Base-by-base conservation (phyloP, 2,329 filamentous ascomycete genomes). In the Alternaria brassicae region DNA sequence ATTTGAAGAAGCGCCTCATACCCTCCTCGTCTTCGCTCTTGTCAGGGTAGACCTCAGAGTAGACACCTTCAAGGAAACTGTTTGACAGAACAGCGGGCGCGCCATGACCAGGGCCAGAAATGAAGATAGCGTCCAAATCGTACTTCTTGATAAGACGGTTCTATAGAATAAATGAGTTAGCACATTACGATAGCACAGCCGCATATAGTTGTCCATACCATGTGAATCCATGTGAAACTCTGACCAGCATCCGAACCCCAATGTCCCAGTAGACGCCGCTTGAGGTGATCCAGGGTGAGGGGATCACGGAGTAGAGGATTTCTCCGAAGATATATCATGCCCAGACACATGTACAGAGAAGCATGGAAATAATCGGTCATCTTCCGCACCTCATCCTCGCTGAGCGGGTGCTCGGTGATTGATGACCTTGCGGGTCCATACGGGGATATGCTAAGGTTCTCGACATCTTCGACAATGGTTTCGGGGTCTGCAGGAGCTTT, bases 141-240 rank as follows among this genome's bases (percentile, higher is more conserved):
- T 92, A 90, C 78, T 92, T 93, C 77, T 90, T 92, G 82, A 93
- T 92, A 59, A 93, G 80, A 32, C 90, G 88, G 78, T 93, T 93
- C 61, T 63, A 28, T 17, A 4, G 13, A 28, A 21, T 23, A 10
- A 15, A 10, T 19, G 1, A 28, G 13, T 58, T 40, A 52, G 48
- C 17, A 8, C 15, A 8, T 30, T 15, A 7, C n/a, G 10, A 6
- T n/a, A 19, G 7, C 28, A 36, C 17, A n/a, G 21, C 15, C 8
- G 17, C 25, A 15, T 8, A 7, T 7, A 15, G 15, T 10, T 34
- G n/a, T 8, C 15, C 61, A n/a, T 61, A 63, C 61, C 83, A 92
- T 90, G 79, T 93, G 90, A 81, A 92, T 91, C 77, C 88, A 93
- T 32, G 89, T 91, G 78, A 93, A 93, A 58, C 89, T 88, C 77